Evolutionary conservation across 768 basidiomycete genomes (phyloP), one percentile per base, ranked within the genome.

Genomic region (Trametes meyenii): DNA sequence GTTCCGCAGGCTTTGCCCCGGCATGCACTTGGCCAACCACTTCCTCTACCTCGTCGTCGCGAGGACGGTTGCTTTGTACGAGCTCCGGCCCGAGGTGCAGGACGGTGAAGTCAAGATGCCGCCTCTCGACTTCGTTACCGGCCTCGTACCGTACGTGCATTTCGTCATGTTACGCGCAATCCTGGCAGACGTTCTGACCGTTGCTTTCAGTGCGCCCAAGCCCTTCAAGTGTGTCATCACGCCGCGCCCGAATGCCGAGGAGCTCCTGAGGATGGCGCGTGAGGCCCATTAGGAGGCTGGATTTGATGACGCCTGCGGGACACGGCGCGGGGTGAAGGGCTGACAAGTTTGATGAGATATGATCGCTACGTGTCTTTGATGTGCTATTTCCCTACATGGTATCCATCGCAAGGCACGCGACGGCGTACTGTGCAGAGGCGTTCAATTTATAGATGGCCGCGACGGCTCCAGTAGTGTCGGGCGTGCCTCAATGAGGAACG

Each of bases 1-100:
- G 11, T 29, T 13, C 6, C 7, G 11, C 26, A 54, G 60, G 23
- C 3, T 54, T 7, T 61, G 60, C 38, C 60, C 60, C 0, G 60
- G 60, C 2, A 26, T 40, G 44, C 60, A 61, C 45, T 39, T 61
- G 14, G 60, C 60, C 4, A 36, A 61, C 45, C n/a, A 8, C 6
- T 55, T 62, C 23, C 3, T 62, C 5, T 62, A 42, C 33, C 39
- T 57, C 6, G 42, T 26, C 11, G 23, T 52, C 8, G 33, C 55
- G 3, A n/a, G 55, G 12, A 29, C 46, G 23, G 8, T 57, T 6
- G 53, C 52, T 14, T 35, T 19, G 19, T 52, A 39, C 35, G 50
- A 52, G 8, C 12, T 52, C 19, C 23, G 38, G 29, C 17, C 49
- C 16, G 43, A 44, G 19, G 16, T n/a, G 4, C 43, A 44, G 21